Base-by-base conservation (phyloP, 1,284 basidiomycete species). In the Cystobasidium slooffiae region DNA sequence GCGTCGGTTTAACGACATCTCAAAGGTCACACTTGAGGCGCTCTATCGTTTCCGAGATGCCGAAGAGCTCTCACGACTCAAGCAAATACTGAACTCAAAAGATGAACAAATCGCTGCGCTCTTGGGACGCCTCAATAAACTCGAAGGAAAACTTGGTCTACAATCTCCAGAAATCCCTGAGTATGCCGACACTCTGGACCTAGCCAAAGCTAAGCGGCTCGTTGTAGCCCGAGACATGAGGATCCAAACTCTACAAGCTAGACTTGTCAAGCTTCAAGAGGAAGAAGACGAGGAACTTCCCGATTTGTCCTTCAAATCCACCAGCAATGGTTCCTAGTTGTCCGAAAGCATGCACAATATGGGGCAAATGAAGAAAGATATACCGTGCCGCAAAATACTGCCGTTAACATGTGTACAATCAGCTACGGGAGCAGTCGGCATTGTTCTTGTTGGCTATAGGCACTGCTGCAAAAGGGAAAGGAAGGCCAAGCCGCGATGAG, bases 271-370 rank as follows among this genome's bases (percentile, higher is more conserved):
- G 52, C 49, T 73, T 10, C 41, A 73, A 58, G 63, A 31, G 3
- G 70, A 73, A 39, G 55, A 62, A 16, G 70, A 73, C 22, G 63
- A 56, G 22, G 63, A 55, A 41, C 24, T 73, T 49, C 70, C 70
- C 9, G 70, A 73, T 4, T 20, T 73, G 31, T 31, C 31, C 31
- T 31, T 31, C 31, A 31, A 31, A 31, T 2, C 31, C 31, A 31
- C 31, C 31, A 31, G 31, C 31, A 31, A 31, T 31, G 31, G 31
- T 31, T 31, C 31, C 31, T 31, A 31, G 31, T 5, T 5, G 31
- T 31, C 31, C 31, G 5, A 31, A 31, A 31, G 31, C 31, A 1
- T 31, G 31, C 31, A 31, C 31, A 31, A 2, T 31, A 31, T 31
- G 31, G 31, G 5, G 31, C 31, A 31, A 31, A 31, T 31, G 31